Evolutionary conservation across 2,329 filamentous ascomycete species (phyloP).

Genomic region (Paraconiothyrium sp.): DNA sequence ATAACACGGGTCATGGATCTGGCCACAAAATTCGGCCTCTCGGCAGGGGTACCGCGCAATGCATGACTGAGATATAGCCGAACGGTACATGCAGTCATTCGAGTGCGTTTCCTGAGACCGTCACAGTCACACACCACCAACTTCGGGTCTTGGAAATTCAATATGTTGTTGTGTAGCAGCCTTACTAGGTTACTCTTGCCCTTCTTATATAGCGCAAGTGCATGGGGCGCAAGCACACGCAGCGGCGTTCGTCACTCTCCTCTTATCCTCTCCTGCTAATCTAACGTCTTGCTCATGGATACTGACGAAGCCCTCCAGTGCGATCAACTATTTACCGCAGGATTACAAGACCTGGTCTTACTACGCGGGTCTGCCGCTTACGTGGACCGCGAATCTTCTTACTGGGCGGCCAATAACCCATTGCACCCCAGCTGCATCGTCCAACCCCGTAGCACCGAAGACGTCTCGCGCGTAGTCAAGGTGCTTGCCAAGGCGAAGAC

Average conservation of each 20-base stretch:
- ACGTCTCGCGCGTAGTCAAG: no score
- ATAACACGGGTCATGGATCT: no score
- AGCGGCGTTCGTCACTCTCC: constrained; percentile 2
- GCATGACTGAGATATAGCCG: no score
- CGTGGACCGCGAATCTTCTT: constrained; percentile 19
- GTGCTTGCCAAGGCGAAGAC: not conserved
- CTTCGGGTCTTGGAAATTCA: no score
- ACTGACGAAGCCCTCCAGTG: constrained; percentile 15
- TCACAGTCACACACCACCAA: no score
- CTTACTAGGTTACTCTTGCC: not conserved
- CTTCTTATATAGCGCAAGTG: constrained; percentile 1
- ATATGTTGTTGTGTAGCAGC: no score
- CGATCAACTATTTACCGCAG: constrained; percentile 1
- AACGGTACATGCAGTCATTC: no score
- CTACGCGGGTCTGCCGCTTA: constrained; percentile 19
- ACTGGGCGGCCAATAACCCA: constrained; percentile 25
- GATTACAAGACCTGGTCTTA: constrained; percentile 13
- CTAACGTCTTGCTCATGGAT: constrained; percentile 6
- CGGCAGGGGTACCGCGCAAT: no score
- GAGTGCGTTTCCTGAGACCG: no score
- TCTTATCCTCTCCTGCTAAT: not conserved
- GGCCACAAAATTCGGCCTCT: no score
- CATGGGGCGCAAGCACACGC: not conserved
- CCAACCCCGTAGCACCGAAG: no score
- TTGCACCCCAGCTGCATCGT: constrained; percentile 37